Base-by-base conservation (phyloP, 371 early-diverging fungal species). In the Saksenaea oblongispora region DNA sequence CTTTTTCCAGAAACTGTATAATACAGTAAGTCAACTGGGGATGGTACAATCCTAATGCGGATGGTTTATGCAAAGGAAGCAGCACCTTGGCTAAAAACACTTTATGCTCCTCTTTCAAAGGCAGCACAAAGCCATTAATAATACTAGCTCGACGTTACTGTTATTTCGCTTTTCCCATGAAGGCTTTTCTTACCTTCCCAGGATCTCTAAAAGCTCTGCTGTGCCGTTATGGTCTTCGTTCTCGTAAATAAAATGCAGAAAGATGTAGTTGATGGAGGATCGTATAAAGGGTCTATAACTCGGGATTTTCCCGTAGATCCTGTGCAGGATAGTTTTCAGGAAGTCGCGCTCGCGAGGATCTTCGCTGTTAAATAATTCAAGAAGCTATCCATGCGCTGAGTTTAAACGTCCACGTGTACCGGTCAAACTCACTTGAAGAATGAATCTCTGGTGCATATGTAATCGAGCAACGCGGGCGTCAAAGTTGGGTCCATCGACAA, bases 271-370 rank as follows among this genome's bases (percentile, higher is more conserved):
- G 84, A 98, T 98, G 1, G 96, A 94, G 55, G 93, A 75, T 36
- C 99, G 89, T 65, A 98, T 97, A 73, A 95, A 97, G 17, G 98
- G 96, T 28, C 99, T 86, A 60, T 98, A 82, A 67, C 94, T 93
- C 47, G 98, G 80, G 78, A 98, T 95, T 76, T 98, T 98, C 51
- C 99, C 99, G 77, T 98, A 98, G 41, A 98, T 95, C 34, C 99
- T 82, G 74, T 98, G 99, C 41, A 98, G 81, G 14, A 94, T 97
- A 3, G 99, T 98, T 73, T 98, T 98, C 42, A 98, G 79, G 67
- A 95, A 95, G 72, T 98, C 99, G 53, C 99, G 88, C 83, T 98
- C 99, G 44, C 98, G 88, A 11, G 97, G 97, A 82, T 98, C 99
- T 79, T 98, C 99, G 70, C 93, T 94, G 73, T 98, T 96, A 74